Evolutionary conservation across 73 alveolate genomes (phyloP), one percentile per base, ranked within the genome.

Genomic region (Uronychia binucleata): DNA sequence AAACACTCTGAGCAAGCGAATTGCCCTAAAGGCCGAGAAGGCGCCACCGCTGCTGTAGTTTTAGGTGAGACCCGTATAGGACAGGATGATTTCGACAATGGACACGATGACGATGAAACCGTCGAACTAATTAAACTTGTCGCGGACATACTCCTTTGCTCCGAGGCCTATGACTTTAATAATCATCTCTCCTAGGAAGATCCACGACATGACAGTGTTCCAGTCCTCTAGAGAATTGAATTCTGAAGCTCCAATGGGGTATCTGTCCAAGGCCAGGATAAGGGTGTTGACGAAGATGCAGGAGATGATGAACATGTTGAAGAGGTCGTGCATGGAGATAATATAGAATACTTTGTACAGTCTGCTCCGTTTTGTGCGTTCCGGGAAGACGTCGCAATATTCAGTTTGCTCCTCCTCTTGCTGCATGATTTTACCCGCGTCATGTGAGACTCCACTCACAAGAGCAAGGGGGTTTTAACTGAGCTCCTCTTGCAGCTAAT

Each of bases 161-260:
- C 96, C 96, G 0, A 90, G 88, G n/a, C 93, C 96, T 1, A 80
- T 27, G 27, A 86, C 27, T 67, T 90, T 90, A 31, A 90, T 31
- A 30, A 79, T 75, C 93, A 90, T 59, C 77, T 90, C 96, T 28
- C 29, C 86, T 26, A 86, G 31, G 84, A 90, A 90, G 28, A 86
- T 35, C 74, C 78, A 79, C 1, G 91, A 32, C 32, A 77, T 58
- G 31, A 85, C 81, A 25, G 34, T 35, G 58, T 85, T 85, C 28
- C 76, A 77, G 0, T 13, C 1, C 27, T 85, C 59, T 19, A 75
- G 78, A 1, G 34, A 35, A 1, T 85, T 34, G 26, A 57, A 1
- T 14, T 13, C 77, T 0, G 46, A 30, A 1, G 26, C 74, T 11
- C 77, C 91, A 27, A 77, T 31, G 29, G 91, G 91, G 33, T 85